Evolutionary conservation across 129 eudicot genomes (phyloP).

Genomic region (Tanacetum coccineum): DNA sequence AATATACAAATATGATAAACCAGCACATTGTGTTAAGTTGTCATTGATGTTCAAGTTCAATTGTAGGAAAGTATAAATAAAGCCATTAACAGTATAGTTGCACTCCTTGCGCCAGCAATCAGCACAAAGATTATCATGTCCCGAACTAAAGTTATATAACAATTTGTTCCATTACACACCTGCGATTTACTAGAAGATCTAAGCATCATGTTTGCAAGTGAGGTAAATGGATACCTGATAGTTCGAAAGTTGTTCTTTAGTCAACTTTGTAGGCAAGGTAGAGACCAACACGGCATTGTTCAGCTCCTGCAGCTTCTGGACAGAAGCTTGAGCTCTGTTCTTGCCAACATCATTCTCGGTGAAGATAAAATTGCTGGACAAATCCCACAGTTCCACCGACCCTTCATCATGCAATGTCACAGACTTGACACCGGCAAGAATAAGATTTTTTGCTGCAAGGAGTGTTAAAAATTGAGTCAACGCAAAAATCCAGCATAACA

Average conservation of each 20-base stretch:
- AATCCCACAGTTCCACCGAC: constrained; percentile 82
- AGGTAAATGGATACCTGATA: constrained; percentile 59
- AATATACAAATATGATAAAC: no score
- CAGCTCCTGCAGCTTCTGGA: constrained; percentile 93
- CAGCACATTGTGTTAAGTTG: no score
- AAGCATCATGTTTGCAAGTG: not conserved
- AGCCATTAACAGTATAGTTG: not conserved
- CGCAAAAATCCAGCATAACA: no score
- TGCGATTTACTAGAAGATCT: not conserved
- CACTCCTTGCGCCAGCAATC: not conserved
- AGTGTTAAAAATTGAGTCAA: not conserved
- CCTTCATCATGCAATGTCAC: constrained; percentile 97
- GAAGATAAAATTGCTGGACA: constrained; percentile 82
- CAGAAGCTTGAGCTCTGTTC: constrained; percentile 84
- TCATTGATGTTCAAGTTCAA: not conserved
- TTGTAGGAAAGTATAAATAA: not conserved
- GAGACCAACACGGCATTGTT: constrained; percentile 87
- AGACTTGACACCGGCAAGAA: constrained; percentile 92
- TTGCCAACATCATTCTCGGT: constrained; percentile 84
- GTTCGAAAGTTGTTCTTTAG: constrained; percentile 72
- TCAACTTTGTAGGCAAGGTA: constrained; percentile 61
- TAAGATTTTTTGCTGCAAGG: constrained; percentile 72
- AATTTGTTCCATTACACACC: not conserved
- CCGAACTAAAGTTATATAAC: not conserved
- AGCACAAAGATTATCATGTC: not conserved